Percentiles rank a stretch among this genome's conserved stretches.
Conservation (phyloP, 148 eudicot species). For the Polygonum aviculare region DNA sequence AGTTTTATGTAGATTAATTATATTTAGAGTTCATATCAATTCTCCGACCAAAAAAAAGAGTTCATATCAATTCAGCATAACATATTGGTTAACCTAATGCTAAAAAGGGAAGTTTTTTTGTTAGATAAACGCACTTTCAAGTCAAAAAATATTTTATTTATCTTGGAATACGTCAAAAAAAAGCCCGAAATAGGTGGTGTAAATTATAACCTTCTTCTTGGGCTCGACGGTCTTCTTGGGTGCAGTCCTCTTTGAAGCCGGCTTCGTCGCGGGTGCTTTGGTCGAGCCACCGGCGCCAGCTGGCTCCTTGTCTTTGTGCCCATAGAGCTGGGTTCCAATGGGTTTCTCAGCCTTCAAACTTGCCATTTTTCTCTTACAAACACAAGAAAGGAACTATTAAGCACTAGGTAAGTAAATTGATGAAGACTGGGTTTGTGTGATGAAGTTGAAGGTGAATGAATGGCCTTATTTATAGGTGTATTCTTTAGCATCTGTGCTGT, state of each 20-base stretch:
- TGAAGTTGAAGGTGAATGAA: neutral
- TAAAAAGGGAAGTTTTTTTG: too few species aligned
- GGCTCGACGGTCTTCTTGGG: conserved; percentile 11
- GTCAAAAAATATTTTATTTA: too few species aligned
- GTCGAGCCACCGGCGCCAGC: neutral
- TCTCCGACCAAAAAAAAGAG: too few species aligned
- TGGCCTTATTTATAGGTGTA: neutral
- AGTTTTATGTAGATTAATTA: too few species aligned
- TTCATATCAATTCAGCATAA: too few species aligned
- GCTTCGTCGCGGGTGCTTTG: conserved; percentile 8
- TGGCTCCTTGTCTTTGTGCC: neutral
- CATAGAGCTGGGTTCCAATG: conserved; percentile 12
- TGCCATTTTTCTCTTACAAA: conserved; percentile 20
- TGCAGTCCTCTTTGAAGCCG: conserved; percentile 7
- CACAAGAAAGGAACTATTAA: neutral
- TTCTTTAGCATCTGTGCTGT: neutral
- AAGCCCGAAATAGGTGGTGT: neutral
- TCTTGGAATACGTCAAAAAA: too few species aligned
- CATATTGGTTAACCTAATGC: too few species aligned
- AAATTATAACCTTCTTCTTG: conserved; percentile 11
- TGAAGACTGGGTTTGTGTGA: neutral
- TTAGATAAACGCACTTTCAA: too few species aligned
- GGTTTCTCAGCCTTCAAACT: conserved; percentile 33
- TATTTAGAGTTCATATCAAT: too few species aligned
- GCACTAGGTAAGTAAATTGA: neutral